Conservation (phyloP, 495 filamentous ascomycete species). For the Cudoniella acicularis region DNA sequence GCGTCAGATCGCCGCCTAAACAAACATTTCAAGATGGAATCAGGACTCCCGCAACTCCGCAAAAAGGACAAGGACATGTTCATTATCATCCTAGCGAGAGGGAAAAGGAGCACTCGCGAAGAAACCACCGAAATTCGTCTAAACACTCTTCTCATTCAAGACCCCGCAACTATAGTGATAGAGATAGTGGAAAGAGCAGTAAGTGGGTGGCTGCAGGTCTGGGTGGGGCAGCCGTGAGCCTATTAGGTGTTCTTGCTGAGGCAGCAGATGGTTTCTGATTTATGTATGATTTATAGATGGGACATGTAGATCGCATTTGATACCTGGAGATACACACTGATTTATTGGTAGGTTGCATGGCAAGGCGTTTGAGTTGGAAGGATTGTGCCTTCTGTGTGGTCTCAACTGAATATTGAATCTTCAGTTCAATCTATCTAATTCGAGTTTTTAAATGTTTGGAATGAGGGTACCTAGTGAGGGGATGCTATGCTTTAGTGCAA, state of each 20-base stretch:
- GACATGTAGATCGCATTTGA: not conserved
- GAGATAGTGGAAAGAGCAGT: not conserved
- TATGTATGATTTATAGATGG: not conserved
- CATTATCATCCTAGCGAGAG: not conserved
- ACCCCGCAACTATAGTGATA: not conserved
- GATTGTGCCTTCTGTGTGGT: too few species aligned
- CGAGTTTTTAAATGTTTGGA: too few species aligned
- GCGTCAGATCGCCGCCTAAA: not conserved
- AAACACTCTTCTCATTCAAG: not conserved
- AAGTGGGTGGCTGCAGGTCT: conserved; percentile 43
- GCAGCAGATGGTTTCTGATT: conserved; percentile 33
- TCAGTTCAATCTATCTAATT: too few species aligned
- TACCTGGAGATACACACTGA: not conserved
- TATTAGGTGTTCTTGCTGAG: conserved; percentile 48
- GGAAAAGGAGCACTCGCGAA: not conserved
- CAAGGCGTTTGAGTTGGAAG: too few species aligned
- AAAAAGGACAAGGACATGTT: not conserved
- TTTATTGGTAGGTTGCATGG: not conserved
- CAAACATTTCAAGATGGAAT: not conserved
- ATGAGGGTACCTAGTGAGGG: too few species aligned
- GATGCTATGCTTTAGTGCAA: too few species aligned
- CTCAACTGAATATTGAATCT: too few species aligned
- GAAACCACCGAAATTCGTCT: not conserved
- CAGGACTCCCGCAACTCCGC: too few species aligned
- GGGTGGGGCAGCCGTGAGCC: conserved; percentile 46